Evolutionary conservation across 768 basidiomycete species (phyloP), one percentile per base, ranked within the genome.

Genomic region (Boletus rubescentipes): DNA sequence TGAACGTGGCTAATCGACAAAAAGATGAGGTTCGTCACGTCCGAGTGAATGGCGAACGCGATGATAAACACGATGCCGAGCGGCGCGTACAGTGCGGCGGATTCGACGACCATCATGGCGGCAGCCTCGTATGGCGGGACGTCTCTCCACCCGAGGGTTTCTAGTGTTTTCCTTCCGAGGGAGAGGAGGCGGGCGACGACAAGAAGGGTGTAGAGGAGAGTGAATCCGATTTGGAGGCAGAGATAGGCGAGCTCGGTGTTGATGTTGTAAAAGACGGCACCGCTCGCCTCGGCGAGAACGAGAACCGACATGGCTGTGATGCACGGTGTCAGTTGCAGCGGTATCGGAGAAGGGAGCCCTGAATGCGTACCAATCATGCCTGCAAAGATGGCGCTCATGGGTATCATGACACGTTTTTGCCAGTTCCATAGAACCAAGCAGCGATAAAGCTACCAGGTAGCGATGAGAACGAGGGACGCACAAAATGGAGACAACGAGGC

Each of bases 31-130:
- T 74, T 73, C 15, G 64, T 61, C n/a, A 72, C 9, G 10, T 63
- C 48, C 6, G 54, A 62, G 45, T 65, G 51, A 2, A 60, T n/a
- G 2, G 62, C 66, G 36, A 65, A 72, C 1, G 67, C 47, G 10
- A 74, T 34, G 32, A 77, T 55, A 54, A 73, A 75, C 16, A 73
- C 41, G 14, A 73, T 29, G 11, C 58, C 62, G 29, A 67, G 51
- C 2, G 56, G 35, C 0, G 67, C 42, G 47, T 73, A 73, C 14
- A 68, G 40, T 1, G 65, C 55, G 2, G 74, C 71, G 10, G 70
- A 72, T 48, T 77, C 74, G 54, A 77, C 54, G 21, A 75, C 47
- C 66, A 76, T 73, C 18, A 63, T 52, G 2, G 59, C 46, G 0
- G 72, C 62, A 5, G 52, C 57, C 16, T 67, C 57, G 49, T 75